These are phyloP conservation scores for Pezizomycotina sp. DNA, from an alignment of 2,329 filamentous ascomycete species.

Conservation along the genomic window DNA sequence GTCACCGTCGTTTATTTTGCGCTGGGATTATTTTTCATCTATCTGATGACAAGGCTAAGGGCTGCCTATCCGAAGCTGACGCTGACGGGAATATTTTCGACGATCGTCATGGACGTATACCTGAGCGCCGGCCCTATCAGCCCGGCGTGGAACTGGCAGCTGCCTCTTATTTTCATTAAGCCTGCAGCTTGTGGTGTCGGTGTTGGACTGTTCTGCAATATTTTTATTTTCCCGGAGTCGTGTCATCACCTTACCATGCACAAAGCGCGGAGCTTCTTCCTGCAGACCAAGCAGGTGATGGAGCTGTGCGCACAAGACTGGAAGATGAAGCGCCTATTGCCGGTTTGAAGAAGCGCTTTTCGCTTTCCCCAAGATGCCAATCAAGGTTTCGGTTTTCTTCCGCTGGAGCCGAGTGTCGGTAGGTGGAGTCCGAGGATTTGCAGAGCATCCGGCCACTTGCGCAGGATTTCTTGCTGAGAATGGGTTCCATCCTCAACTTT, in stretches of 20 bases:
- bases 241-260: constrained; percentile 34
- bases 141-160: constrained; percentile 30
- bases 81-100: constrained; percentile 34
- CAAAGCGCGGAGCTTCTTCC: too few relatives aligned
- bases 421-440: constrained; percentile 10
- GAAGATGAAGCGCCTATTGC: too few relatives aligned
- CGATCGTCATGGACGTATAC: constrained; percentile 34
- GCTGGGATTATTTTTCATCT: constrained; percentile 34
- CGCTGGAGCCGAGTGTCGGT: constrained; percentile 10
- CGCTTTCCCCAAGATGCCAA: too few relatives aligned
- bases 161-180: constrained; percentile 32
- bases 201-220: constrained; percentile 32
- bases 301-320: too few relatives aligned
- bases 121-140: constrained; percentile 33
- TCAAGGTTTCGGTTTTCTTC: constrained; percentile 12
- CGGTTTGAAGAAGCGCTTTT: too few relatives aligned
- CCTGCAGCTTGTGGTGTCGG: constrained; percentile 35
- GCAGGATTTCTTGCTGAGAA: too few relatives aligned
- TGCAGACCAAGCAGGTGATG: too few relatives aligned
- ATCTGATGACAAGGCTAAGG: constrained; percentile 32
- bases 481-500: too few relatives aligned
- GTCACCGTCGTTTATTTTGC: constrained; percentile 30
- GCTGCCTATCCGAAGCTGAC: constrained; percentile 34
- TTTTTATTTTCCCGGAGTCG: constrained; percentile 37
- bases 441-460: constrained; percentile 9